Evolutionary conservation across 495 filamentous ascomycete genomes (phyloP).

Genomic region (Aspergillus baeticus): DNA sequence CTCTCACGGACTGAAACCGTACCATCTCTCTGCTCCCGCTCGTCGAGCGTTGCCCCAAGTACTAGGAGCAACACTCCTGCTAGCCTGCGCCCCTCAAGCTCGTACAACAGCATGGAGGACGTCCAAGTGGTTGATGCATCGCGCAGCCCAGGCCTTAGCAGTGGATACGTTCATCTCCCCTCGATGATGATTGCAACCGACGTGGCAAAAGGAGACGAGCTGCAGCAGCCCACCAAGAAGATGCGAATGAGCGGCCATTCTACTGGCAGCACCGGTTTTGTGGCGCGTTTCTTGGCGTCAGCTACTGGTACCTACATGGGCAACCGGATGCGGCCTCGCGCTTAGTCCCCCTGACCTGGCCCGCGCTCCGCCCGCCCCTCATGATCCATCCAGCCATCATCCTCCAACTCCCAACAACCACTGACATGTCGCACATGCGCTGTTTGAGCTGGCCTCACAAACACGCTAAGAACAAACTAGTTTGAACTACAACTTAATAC

Average conservation of each 20-base stretch:
- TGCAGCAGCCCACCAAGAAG: conserved; percentile 44
- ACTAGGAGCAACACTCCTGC: conserved; percentile 39
- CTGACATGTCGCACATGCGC: not conserved
- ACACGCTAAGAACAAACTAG: conserved; percentile 5
- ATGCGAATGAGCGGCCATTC: conserved; percentile 30
- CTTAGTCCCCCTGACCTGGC: conserved; percentile 18
- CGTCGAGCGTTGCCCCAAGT: conserved; percentile 46
- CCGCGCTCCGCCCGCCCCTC: not conserved
- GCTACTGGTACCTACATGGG: conserved; percentile 46
- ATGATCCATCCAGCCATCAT: not conserved
- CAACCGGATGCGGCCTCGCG: conserved; percentile 36
- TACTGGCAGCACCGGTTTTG: conserved; percentile 31
- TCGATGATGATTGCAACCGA: not conserved
- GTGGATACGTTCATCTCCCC: conserved; percentile 36
- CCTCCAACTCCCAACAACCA: conserved; percentile 5
- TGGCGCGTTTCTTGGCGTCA: conserved; percentile 46
- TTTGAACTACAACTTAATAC: conserved; percentile 11
- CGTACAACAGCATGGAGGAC: conserved; percentile 36
- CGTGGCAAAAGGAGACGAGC: conserved; percentile 29
- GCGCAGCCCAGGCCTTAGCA: conserved; percentile 34
- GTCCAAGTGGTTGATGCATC: conserved; percentile 34
- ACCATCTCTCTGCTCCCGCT: conserved; percentile 48
- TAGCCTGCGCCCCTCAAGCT: conserved; percentile 41
- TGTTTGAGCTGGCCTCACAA: conserved; percentile 13
- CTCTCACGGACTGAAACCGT: conserved; percentile 46